Percentiles rank a stretch among this genome's conserved stretches.
Conservation (phyloP, 768 basidiomycete genomes). For the Trametes coccinea region DNA sequence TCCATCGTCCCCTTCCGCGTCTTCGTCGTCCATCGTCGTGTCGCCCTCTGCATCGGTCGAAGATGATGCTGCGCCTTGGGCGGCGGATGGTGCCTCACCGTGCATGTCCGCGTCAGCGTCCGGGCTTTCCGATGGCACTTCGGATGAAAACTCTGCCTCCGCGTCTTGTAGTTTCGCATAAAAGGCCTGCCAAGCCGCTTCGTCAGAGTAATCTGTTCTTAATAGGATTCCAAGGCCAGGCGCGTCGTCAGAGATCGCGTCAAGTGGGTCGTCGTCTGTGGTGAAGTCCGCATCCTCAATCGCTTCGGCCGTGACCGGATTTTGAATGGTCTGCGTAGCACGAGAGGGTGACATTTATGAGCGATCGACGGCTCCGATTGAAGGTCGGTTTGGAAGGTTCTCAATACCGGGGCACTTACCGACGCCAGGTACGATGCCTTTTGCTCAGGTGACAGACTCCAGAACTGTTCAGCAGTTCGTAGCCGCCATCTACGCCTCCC, state of each 20-base stretch:
- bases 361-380: background rate
- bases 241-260: conserved; percentile 45
- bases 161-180: conserved; percentile 47
- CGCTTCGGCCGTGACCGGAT: conserved; percentile 22
- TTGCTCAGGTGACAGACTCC: conserved; percentile 37
- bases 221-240: conserved; percentile 61
- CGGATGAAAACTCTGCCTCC: conserved; percentile 56
- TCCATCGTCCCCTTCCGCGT: conserved; percentile 32
- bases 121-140: conserved; percentile 20
- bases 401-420: conserved; percentile 8
- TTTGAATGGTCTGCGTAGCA: conserved; percentile 9
- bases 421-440: conserved; percentile 23
- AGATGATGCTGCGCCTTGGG: conserved; percentile 18
- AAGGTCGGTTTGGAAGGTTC: background rate
- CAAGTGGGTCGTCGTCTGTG: conserved; percentile 56
- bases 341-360: background rate
- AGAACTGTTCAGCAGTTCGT: conserved; percentile 51
- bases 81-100: conserved; percentile 27
- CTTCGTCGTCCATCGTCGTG: conserved; percentile 22
- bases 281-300: conserved; percentile 29
- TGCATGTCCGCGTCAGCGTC: conserved; percentile 30
- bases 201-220: conserved; percentile 73
- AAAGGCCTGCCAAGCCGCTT: conserved; percentile 65
- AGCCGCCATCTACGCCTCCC: conserved; percentile 60
- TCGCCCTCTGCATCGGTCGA: conserved; percentile 26